Evolutionary conservation across 495 filamentous ascomycete species (phyloP), one percentile per base, ranked within the genome.

Genomic region (Cryomyces minteri): DNA sequence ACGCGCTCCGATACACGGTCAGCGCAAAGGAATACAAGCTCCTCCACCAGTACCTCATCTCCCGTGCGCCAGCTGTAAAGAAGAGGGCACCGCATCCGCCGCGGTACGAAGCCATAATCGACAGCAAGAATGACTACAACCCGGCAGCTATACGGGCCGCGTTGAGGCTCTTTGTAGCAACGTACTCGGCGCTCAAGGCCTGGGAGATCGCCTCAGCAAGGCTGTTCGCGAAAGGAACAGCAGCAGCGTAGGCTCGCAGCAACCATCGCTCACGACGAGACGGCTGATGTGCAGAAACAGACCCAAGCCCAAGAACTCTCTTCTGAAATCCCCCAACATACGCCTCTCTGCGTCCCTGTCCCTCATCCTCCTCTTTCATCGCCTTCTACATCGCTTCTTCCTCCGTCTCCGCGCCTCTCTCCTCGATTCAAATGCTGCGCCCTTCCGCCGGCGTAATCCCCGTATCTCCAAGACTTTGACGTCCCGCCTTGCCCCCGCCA

Each of bases 331-430:
- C 2, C 69, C 82, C 0, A 80, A 80, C 42, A 68, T 92, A 41
- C 73, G 88, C 41, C 69, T 93, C 10, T 84, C 85, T 11, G 62
- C 87, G 29, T 85, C 84, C 1, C 67, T 94, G 31, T 86, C 86
- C 40, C 74, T 80, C 8, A 78, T 95, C 41, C 70, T 98, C 31
- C 70, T 96, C 34, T 68, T 93, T 50, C 88, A 98, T 53, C 76
- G 90, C 37, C 68, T 94, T 31, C 74, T 98, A 8, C 84, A 85
- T 63, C 84, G 87, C 46, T 98, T 98, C 64, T 80, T 96, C 50
- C 72, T 73, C 31, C 76, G 82, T 33, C 66, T 98, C 32, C 80
- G 90, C 33, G 69, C 70, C 4, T 82, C 83, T 45, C 67, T 98
- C 29, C 75, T 88, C 44, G 73, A 80, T 5, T 73, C 81, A 8